These are phyloP conservation scores for Huntiella omanensis DNA, from an alignment of 2,329 filamentous ascomycete species.

Conservation along the genomic window DNA sequence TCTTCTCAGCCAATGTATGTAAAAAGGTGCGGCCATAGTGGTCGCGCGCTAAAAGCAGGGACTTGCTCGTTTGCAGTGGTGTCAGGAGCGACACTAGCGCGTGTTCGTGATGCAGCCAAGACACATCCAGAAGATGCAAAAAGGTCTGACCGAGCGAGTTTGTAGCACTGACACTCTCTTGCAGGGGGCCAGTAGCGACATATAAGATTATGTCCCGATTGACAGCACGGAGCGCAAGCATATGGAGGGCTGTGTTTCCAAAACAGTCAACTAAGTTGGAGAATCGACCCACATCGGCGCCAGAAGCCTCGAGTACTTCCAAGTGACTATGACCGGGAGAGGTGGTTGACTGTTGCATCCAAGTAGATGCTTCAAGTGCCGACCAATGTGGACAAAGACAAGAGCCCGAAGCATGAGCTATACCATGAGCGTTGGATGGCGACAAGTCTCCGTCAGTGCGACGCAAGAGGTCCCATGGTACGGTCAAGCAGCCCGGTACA, in stretches of 20 bases:
- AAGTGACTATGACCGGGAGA: neutral
- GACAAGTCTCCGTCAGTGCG: conserved; percentile 13
- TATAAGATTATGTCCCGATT: conserved; percentile 13
- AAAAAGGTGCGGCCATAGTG: conserved; percentile 34
- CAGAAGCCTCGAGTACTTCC: neutral
- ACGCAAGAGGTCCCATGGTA: conserved; percentile 33
- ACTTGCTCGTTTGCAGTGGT: conserved; percentile 17
- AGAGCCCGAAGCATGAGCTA: conserved; percentile 14
- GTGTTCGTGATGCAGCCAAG: conserved; percentile 19
- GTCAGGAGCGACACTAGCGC: conserved; percentile 12
- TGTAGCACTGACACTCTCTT: conserved; percentile 14
- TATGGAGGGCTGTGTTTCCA: conserved; percentile 28
- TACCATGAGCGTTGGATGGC: neutral
- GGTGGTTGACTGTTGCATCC: conserved; percentile 14
- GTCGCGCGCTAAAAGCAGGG: conserved; percentile 20
- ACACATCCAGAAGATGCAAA: conserved; percentile 23
- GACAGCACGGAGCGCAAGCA: conserved; percentile 23
- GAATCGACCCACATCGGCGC: neutral
- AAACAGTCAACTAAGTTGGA: conserved; percentile 20
- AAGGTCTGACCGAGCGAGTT: conserved; percentile 32
- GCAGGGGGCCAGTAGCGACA: neutral
- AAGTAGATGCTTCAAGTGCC: conserved; percentile 15
- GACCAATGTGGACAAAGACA: conserved; percentile 17
- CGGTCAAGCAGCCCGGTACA: conserved; percentile 13
- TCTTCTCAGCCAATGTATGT: conserved; percentile 21